phyloP scores from a whole-genome alignment of 257 asterid genomes.

The Leonotis leonurus region DNA sequence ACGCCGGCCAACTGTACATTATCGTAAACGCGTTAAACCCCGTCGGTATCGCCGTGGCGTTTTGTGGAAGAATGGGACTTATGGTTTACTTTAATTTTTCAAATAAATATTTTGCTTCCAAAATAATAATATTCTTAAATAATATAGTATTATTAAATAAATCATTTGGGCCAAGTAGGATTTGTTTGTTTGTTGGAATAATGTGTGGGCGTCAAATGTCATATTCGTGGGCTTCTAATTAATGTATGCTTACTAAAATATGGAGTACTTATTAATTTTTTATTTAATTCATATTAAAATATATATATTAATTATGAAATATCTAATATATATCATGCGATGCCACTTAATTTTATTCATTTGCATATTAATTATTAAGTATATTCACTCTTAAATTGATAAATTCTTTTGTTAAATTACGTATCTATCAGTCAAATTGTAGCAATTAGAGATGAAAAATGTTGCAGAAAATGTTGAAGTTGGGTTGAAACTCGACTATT shows the following conservation, averaged over 20 bases:
- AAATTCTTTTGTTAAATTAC: too few species aligned
- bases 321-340: too few species aligned
- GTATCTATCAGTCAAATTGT: neutral
- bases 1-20: conserved; percentile 30
- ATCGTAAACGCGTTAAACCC: conserved; percentile 3
- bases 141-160: neutral
- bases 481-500: too few species aligned
- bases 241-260: neutral
- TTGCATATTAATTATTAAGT: too few species aligned
- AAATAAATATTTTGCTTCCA: too few species aligned
- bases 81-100: neutral
- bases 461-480: too few species aligned
- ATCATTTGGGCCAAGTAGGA: neutral
- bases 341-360: too few species aligned
- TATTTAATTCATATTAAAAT: too few species aligned
- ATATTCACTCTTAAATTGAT: too few species aligned
- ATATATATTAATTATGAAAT: too few species aligned
- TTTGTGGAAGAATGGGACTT: neutral
- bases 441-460: neutral
- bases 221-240: neutral
- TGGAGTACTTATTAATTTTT: too few species aligned
- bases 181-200: neutral
- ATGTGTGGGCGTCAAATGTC: conserved; percentile 4
- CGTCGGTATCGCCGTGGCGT: conserved; percentile 13
- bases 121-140: too few species aligned